phyloP scores from a whole-genome alignment of 176 grass and related monocot genomes.

The Dactylis glomerata region DNA sequence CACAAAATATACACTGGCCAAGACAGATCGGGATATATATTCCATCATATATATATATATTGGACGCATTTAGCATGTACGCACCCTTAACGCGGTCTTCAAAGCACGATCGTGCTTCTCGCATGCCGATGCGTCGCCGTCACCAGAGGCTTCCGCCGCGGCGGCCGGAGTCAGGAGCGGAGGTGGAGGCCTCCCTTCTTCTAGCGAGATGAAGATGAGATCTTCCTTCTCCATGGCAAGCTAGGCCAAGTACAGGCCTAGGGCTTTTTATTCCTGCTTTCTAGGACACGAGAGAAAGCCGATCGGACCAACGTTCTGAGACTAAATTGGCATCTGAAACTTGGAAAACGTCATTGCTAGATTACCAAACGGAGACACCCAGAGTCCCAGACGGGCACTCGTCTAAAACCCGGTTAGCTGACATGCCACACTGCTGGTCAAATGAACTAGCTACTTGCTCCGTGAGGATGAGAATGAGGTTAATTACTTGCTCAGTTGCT shows the following conservation, averaged over 20 bases:
- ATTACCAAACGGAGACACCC: too few species aligned
- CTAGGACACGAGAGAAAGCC: neutral
- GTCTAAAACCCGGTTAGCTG: too few species aligned
- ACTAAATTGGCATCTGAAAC: too few species aligned
- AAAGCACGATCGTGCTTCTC: neutral
- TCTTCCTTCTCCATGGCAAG: neutral
- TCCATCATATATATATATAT: too few species aligned
- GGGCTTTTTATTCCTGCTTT: neutral
- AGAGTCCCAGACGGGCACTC: too few species aligned
- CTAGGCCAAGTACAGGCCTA: neutral
- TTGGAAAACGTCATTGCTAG: neutral
- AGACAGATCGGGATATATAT: too few species aligned
- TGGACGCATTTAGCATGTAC: too few species aligned
- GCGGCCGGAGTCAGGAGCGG: neutral
- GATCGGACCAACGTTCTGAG: neutral
- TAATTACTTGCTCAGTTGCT: too few species aligned
- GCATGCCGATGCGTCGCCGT: neutral
- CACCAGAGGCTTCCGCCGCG: neutral
- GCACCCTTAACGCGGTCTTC: too few species aligned
- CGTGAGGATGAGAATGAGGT: neutral
- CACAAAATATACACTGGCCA: too few species aligned
- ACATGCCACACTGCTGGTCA: neutral
- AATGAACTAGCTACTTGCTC: neutral
- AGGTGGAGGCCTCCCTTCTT: neutral
- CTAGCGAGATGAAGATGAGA: neutral